Evolutionary conservation across 2,329 filamentous ascomycete genomes (phyloP).

Genomic region (Bipolaris victoriae): DNA sequence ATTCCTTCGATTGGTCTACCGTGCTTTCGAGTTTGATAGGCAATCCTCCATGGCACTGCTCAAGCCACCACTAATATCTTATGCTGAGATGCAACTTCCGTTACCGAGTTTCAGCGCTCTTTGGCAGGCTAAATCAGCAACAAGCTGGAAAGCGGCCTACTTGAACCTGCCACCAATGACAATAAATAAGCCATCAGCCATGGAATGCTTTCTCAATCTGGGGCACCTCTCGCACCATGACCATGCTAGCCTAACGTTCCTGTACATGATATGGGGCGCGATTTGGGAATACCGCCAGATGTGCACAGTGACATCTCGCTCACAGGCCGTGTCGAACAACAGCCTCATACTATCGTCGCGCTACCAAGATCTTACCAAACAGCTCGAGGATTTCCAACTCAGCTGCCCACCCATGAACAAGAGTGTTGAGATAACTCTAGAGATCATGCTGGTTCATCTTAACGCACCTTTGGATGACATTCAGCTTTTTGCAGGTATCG

Average conservation of each 20-base stretch:
- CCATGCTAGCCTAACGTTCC: constrained; percentile 61
- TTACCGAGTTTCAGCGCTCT: constrained; percentile 66
- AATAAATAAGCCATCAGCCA: constrained; percentile 33
- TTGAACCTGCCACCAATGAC: constrained; percentile 46
- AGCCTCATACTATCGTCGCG: constrained; percentile 49
- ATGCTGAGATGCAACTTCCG: constrained; percentile 70
- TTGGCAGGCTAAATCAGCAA: constrained; percentile 69
- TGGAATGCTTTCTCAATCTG: constrained; percentile 39
- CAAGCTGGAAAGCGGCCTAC: constrained; percentile 69
- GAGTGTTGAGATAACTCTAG: constrained; percentile 45
- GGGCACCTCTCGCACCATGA: constrained; percentile 30
- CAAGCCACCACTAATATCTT: constrained; percentile 69
- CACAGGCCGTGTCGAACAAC: constrained; percentile 31
- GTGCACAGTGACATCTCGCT: constrained; percentile 59
- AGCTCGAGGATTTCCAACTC: constrained; percentile 60
- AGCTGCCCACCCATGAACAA: constrained; percentile 51
- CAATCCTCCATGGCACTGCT: constrained; percentile 71
- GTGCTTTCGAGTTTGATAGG: constrained; percentile 68
- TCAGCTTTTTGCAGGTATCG: constrained; percentile 71
- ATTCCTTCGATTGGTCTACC: constrained; percentile 71
- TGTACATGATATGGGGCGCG: constrained; percentile 70
- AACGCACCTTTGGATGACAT: constrained; percentile 70
- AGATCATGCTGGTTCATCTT: constrained; percentile 67
- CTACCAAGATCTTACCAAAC: constrained; percentile 64
- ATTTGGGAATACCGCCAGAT: constrained; percentile 71